These are phyloP conservation scores for Halenospora varia DNA, from an alignment of 495 filamentous ascomycete species.

Conservation along the genomic window DNA sequence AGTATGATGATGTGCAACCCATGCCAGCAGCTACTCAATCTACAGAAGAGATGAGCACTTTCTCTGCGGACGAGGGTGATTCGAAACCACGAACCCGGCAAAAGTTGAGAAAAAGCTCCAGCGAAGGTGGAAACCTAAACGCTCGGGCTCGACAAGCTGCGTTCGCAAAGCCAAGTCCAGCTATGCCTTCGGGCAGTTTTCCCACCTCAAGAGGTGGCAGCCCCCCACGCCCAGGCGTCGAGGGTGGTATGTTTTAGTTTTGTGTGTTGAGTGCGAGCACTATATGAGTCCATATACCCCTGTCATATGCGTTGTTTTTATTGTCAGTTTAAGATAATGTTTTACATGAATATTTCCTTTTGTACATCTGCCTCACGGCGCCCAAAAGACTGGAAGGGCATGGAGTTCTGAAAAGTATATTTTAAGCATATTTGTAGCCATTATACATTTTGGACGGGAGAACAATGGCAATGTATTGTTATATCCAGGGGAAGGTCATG, in stretches of 20 bases:
- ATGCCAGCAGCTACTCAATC: conserved; percentile 20
- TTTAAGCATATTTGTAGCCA: not conserved
- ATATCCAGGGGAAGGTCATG: too few species aligned
- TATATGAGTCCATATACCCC: conserved; percentile 13
- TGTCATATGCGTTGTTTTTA: conserved; percentile 1
- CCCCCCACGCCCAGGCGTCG: conserved; percentile 12
- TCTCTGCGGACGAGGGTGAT: conserved; percentile 27
- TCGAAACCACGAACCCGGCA: conserved; percentile 10
- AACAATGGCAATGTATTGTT: too few species aligned
- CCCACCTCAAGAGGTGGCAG: conserved; percentile 1
- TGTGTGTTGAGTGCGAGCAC: not conserved
- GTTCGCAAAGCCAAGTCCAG: conserved; percentile 21
- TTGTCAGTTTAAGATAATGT: conserved; percentile 17
- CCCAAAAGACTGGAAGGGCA: conserved; percentile 19
- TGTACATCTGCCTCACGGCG: conserved; percentile 19
- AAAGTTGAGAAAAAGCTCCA: conserved; percentile 24
- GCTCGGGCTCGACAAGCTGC: conserved; percentile 21
- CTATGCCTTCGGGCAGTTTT: conserved; percentile 17
- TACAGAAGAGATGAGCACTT: conserved; percentile 24
- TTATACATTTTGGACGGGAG: not conserved
- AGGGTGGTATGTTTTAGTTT: conserved; percentile 27
- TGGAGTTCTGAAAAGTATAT: conserved; percentile 12
- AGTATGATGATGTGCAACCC: conserved; percentile 12
- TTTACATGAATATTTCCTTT: conserved; percentile 20
- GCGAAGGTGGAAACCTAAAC: conserved; percentile 28